phyloP scores from a whole-genome alignment of 345 rosid genomes.

The Mangifera indica region DNA sequence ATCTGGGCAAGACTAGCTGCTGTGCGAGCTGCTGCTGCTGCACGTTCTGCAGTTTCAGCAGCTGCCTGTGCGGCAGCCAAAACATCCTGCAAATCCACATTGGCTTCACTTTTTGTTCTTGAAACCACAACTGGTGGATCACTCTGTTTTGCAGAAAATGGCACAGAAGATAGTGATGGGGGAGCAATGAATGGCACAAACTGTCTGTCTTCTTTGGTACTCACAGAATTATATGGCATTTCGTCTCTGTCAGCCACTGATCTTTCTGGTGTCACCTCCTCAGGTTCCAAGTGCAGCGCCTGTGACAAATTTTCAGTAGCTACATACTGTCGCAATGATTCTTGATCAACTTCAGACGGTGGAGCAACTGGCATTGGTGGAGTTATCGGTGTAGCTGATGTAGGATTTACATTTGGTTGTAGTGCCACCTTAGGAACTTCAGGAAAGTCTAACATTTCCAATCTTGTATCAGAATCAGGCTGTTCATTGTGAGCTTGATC shows the following conservation, averaged over 20 bases:
- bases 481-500: conserved; percentile 35
- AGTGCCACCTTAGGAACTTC: conserved; percentile 64
- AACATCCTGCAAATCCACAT: conserved; percentile 75
- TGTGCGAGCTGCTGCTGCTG: conserved; percentile 86
- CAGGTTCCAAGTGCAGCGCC: conserved; percentile 35
- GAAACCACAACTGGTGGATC: conserved; percentile 25
- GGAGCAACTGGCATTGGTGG: conserved; percentile 23
- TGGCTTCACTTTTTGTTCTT: conserved; percentile 38
- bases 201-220: conserved; percentile 49
- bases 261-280: conserved; percentile 31
- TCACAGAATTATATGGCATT: conserved; percentile 22
- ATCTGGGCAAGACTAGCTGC: conserved; percentile 92
- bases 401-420: conserved; percentile 34
- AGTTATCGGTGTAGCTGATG: conserved; percentile 41
- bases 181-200: conserved; percentile 60
- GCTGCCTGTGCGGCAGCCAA: conserved; percentile 87
- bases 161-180: conserved; percentile 38
- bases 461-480: conserved; percentile 56
- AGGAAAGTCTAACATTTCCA: conserved; percentile 62
- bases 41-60: conserved; percentile 85
- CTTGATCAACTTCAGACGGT: conserved; percentile 28
- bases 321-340: conserved; percentile 30
- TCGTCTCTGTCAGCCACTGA: conserved; percentile 33
- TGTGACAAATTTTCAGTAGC: conserved; percentile 27
- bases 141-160: conserved; percentile 25